phyloP scores from a whole-genome alignment of 306 rosid species.

The Medicago arabica region DNA sequence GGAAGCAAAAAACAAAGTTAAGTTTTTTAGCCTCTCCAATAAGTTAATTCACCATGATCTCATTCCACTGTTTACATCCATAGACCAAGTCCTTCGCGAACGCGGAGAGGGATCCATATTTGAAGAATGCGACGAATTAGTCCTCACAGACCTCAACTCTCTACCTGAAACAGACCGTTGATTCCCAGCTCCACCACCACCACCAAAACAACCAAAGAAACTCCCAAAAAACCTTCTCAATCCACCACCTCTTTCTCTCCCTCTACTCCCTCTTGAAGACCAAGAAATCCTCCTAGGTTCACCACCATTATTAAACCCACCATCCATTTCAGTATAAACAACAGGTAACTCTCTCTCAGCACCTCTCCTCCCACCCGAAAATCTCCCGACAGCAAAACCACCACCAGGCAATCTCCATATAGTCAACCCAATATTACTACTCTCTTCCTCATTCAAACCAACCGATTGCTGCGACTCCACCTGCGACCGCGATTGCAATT shows the following conservation, averaged over 20 bases:
- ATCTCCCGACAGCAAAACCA: conserved; percentile 87
- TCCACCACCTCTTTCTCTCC: conserved; percentile 62
- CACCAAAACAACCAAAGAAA: conserved; percentile 63
- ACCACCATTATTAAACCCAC: conserved; percentile 70
- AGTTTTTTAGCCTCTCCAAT: conserved; percentile 6
- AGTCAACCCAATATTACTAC: conserved; percentile 70
- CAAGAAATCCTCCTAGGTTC: conserved; percentile 69
- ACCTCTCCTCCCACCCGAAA: conserved; percentile 70
- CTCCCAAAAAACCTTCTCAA: conserved; percentile 47
- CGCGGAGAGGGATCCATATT: conserved; percentile 38
- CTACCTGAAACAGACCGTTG: conserved; percentile 28
- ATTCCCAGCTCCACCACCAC: conserved; percentile 20
- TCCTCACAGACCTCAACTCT: conserved; percentile 38
- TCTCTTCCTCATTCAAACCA: conserved; percentile 53
- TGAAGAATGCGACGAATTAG: conserved; percentile 37
- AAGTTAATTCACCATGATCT: conserved; percentile 47
- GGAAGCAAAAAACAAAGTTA: conserved; percentile 34
- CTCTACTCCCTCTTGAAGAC: conserved; percentile 62
- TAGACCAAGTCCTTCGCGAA: conserved; percentile 77
- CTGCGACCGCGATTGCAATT: background rate
- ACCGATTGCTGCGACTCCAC: conserved; percentile 13
- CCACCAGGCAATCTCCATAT: conserved; percentile 94
- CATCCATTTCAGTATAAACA: conserved; percentile 82
- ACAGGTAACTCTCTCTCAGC: conserved; percentile 78
- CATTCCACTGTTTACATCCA: conserved; percentile 72